Evolutionary conservation across 2,329 filamentous ascomycete genomes (phyloP).

Genomic region (Boeremia lycopersici): DNA sequence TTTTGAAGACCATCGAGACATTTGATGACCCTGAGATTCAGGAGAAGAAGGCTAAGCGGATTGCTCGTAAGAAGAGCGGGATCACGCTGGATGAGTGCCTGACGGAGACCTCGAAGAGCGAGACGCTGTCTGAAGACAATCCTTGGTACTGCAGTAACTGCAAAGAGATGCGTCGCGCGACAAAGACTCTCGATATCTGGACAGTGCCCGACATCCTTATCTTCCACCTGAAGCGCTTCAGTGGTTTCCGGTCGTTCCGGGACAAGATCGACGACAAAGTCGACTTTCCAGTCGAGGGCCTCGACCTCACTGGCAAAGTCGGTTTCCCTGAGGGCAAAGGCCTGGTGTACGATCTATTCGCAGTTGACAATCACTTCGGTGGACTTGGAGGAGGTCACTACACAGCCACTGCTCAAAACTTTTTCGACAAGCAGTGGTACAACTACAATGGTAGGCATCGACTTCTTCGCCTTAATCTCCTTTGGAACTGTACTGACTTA

Average conservation of each 20-base stretch:
- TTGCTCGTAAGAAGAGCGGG: conserved; percentile 72
- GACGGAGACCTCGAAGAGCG: conserved; percentile 91
- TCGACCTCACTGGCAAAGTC: conserved; percentile 82
- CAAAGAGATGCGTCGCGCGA: conserved; percentile 89
- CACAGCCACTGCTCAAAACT: conserved; percentile 92
- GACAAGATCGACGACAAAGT: conserved; percentile 93
- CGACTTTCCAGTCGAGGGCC: conserved; percentile 85
- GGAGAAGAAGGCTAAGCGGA: conserved; percentile 66
- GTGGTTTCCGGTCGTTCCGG: conserved; percentile 77
- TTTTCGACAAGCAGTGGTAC: conserved; percentile 88
- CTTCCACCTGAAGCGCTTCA: conserved; percentile 95
- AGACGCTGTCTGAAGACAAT: conserved; percentile 92
- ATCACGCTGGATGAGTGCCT: conserved; percentile 89
- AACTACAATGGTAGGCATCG: conserved; percentile 81
- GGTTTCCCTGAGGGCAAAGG: conserved; percentile 80
- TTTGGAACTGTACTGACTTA: conserved; percentile 48
- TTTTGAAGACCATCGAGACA: conserved; percentile 64
- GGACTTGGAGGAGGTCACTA: conserved; percentile 95
- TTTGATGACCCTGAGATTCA: conserved; percentile 64
- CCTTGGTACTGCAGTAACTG: conserved; percentile 97
- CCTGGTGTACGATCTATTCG: conserved; percentile 90
- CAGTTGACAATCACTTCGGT: conserved; percentile 94
- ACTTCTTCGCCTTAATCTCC: neutral
- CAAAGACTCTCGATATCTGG: conserved; percentile 97
- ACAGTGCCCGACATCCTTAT: conserved; percentile 94